Conservation (phyloP, 495 filamentous ascomycete genomes). For the Aspergillus mulundensis region DNA sequence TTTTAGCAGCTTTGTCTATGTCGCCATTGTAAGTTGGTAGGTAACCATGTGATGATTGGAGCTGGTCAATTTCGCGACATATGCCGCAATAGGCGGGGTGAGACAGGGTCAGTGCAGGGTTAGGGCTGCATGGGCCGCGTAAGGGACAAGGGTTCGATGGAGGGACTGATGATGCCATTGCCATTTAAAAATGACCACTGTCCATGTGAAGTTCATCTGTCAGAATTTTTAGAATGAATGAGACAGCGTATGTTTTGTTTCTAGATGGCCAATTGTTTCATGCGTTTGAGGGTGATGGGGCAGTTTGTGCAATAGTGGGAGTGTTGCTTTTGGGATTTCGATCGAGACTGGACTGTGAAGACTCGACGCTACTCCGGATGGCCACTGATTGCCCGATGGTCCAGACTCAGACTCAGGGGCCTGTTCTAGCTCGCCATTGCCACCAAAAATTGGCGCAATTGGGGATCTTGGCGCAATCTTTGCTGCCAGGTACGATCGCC, state of each 20-base stretch:
- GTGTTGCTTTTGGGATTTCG: too few species aligned
- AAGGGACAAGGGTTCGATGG: not conserved
- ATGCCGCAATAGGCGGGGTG: not conserved
- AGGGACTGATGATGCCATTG: not conserved
- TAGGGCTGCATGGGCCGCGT: not conserved
- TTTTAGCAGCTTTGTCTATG: too few species aligned
- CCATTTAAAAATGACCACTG: not conserved
- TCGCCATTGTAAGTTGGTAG: too few species aligned
- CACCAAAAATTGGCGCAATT: not conserved
- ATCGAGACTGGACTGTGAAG: too few species aligned
- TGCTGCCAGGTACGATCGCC: not conserved
- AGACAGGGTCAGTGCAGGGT: not conserved
- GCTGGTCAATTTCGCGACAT: not conserved
- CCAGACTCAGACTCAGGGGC: too few species aligned
- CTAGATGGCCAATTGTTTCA: not conserved
- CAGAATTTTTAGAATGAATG: too few species aligned
- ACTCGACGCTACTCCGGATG: too few species aligned
- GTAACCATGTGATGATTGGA: too few species aligned
- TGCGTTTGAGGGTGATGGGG: not conserved
- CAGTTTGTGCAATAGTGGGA: too few species aligned
- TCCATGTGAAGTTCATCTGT: not conserved
- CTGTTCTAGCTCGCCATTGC: not conserved
- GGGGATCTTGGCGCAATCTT: not conserved
- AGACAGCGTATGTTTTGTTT: not conserved
- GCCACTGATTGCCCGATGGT: too few species aligned